These are phyloP conservation scores for Psilocybe subaeruginosa DNA, from an alignment of 768 basidiomycete genomes.

Conservation along the genomic window DNA sequence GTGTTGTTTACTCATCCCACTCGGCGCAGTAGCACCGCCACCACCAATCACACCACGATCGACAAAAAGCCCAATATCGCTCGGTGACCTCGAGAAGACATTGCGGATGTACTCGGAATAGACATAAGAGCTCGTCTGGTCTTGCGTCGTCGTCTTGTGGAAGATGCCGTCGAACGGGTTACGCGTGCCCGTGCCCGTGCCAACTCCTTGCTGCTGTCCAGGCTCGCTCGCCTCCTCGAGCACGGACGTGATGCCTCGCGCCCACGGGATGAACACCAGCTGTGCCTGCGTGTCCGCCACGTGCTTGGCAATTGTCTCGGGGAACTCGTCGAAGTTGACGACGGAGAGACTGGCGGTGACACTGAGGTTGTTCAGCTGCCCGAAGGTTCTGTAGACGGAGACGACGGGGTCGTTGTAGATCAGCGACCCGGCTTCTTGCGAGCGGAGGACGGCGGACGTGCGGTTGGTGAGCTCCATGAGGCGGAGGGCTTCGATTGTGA, in stretches of 20 bases:
- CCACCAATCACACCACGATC: constrained; percentile 58
- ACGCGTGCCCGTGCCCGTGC: constrained; percentile 25
- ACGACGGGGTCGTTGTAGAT: constrained; percentile 73
- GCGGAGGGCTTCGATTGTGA: constrained; percentile 77
- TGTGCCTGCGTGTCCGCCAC: constrained; percentile 61
- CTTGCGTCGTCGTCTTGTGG: constrained; percentile 48
- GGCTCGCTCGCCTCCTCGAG: constrained; percentile 26
- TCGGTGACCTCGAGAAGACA: constrained; percentile 71
- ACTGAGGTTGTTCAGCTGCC: constrained; percentile 64
- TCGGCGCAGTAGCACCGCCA: constrained; percentile 18
- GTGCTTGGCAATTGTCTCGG: constrained; percentile 64
- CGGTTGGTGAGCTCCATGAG: constrained; percentile 90
- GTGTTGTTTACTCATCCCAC: constrained; percentile 46
- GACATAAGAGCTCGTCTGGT: constrained; percentile 55
- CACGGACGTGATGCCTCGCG: constrained; percentile 40
- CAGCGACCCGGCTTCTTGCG: constrained; percentile 72
- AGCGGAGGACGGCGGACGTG: constrained; percentile 85
- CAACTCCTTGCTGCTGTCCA: constrained; percentile 20
- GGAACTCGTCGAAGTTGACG: constrained; percentile 74
- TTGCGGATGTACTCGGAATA: constrained; percentile 87
- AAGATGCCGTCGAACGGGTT: constrained; percentile 87
- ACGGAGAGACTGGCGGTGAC: constrained; percentile 76
- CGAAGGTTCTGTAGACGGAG: constrained; percentile 79
- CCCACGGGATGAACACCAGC: constrained; percentile 88
- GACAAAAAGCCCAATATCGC: constrained; percentile 85